Evolutionary conservation across 768 basidiomycete genomes (phyloP).

Genomic region (Coprinopsis cinerea): DNA sequence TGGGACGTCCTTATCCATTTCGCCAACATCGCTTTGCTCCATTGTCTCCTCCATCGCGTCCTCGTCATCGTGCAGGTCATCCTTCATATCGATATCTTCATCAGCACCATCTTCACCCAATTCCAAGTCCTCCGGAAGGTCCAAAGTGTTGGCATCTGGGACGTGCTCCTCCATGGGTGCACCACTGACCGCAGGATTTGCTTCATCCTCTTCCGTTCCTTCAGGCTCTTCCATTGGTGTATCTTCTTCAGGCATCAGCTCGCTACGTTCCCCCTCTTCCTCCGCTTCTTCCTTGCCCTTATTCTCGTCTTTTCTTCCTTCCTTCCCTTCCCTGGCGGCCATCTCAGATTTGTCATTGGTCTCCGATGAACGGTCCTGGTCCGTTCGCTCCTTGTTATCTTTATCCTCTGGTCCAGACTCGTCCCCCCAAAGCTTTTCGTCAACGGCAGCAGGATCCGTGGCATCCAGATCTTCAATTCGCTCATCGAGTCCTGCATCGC

Average conservation of each 20-base stretch:
- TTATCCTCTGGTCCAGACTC: conserved; percentile 51
- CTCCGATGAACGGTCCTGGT: conserved; percentile 54
- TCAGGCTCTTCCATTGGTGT: conserved; percentile 20
- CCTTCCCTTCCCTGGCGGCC: conserved; percentile 69
- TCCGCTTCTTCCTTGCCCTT: conserved; percentile 12
- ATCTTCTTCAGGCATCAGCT: conserved; percentile 15
- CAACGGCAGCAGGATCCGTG: conserved; percentile 75
- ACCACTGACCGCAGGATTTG: conserved; percentile 46
- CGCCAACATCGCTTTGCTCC: conserved; percentile 28
- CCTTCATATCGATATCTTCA: conserved; percentile 20
- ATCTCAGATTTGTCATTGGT: conserved; percentile 56
- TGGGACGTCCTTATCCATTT: conserved; percentile 20
- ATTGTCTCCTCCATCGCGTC: conserved; percentile 24
- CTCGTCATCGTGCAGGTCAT: conserved; percentile 46
- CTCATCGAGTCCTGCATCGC: conserved; percentile 71
- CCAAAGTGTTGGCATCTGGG: conserved; percentile 75
- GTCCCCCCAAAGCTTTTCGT: conserved; percentile 97
- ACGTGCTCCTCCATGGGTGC: conserved; percentile 72
- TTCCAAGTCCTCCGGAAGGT: conserved; percentile 85
- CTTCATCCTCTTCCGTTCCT: conserved; percentile 32
- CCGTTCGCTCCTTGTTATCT: conserved; percentile 47
- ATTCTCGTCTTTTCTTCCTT: conserved; percentile 22
- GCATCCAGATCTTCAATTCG: conserved; percentile 78
- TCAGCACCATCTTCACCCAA: conserved; percentile 34
- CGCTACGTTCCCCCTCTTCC: conserved; percentile 10